These are phyloP conservation scores for Oryza coarctata DNA, from an alignment of 176 grass and related monocot species.

Conservation along the genomic window DNA sequence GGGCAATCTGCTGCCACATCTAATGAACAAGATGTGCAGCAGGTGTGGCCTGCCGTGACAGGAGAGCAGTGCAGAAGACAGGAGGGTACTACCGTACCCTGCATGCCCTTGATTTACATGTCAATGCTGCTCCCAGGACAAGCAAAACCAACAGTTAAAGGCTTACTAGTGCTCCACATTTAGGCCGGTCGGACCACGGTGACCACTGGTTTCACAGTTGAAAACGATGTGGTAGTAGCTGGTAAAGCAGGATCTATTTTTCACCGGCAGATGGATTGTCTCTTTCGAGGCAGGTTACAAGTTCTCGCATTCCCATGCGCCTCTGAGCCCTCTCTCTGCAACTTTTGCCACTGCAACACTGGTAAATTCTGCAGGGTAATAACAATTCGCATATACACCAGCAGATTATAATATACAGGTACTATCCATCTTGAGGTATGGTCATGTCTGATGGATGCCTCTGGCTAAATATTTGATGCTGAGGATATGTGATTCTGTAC, in stretches of 20 bases:
- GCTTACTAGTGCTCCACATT: constrained; percentile 27
- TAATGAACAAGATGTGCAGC: constrained; percentile 34
- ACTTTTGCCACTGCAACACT: constrained; percentile 20
- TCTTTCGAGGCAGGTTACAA: constrained; percentile 28
- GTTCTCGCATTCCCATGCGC: background rate
- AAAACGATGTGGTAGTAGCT: constrained; percentile 12
- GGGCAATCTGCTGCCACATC: constrained; percentile 20
- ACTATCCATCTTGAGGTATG: constrained; percentile 37
- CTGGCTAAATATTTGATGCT: constrained; percentile 28
- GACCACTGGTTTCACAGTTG: constrained; percentile 28
- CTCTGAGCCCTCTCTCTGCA: background rate
- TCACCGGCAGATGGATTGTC: constrained; percentile 22
- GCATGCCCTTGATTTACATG: constrained; percentile 12
- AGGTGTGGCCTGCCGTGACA: constrained; percentile 17
- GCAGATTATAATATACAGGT: constrained; percentile 15
- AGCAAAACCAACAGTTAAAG: constrained; percentile 32
- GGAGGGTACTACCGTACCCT: no score
- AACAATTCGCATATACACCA: background rate
- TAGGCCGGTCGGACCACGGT: constrained; percentile 24
- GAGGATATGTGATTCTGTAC: background rate
- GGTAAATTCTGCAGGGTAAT: constrained; percentile 35
- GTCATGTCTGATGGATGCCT: constrained; percentile 35
- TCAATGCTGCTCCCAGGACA: background rate
- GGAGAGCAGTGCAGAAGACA: background rate
- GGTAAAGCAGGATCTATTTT: constrained; percentile 27